Evolutionary conservation across 2,329 filamentous ascomycete species (phyloP).

Genomic region (Tricladium varicosporioides): DNA sequence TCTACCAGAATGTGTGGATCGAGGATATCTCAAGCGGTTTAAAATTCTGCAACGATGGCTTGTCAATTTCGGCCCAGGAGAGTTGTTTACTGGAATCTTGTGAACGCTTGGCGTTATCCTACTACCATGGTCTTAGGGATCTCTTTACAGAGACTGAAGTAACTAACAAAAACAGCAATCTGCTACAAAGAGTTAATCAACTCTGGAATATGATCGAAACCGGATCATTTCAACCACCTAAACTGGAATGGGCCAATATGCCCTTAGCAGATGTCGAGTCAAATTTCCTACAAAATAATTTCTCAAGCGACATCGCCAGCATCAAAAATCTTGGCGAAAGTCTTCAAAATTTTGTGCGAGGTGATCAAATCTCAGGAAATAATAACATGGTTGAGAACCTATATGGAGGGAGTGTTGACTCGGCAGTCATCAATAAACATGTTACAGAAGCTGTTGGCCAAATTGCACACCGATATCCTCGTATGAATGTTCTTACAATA

Average conservation of each 20-base stretch:
- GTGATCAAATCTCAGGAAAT: slow-evolving; percentile 1
- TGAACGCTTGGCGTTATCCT: neutral
- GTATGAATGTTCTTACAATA: slow-evolving; percentile 42
- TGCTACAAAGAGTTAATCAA: neutral
- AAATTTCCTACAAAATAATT: neutral
- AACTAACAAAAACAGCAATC: neutral
- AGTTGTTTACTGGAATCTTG: neutral
- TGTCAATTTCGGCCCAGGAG: neutral
- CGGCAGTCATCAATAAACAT: slow-evolving; percentile 82
- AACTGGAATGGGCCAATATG: too few species aligned
- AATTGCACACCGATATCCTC: slow-evolving; percentile 8
- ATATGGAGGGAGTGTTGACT: slow-evolving; percentile 57
- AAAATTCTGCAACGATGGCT: neutral
- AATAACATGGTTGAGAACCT: slow-evolving; percentile 7
- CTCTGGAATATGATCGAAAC: neutral
- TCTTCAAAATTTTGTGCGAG: slow-evolving; percentile 3
- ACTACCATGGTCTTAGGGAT: neutral
- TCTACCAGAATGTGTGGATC: neutral
- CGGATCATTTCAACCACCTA: too few species aligned
- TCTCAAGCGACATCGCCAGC: neutral
- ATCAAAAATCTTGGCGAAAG: slow-evolving; percentile 6
- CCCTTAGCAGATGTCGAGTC: neutral
- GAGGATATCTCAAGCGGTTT: neutral
- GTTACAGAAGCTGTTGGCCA: slow-evolving; percentile 72
- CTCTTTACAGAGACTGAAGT: neutral